Conservation (phyloP, 176 grass and related monocot species). For the Bothriochloa decipiens region DNA sequence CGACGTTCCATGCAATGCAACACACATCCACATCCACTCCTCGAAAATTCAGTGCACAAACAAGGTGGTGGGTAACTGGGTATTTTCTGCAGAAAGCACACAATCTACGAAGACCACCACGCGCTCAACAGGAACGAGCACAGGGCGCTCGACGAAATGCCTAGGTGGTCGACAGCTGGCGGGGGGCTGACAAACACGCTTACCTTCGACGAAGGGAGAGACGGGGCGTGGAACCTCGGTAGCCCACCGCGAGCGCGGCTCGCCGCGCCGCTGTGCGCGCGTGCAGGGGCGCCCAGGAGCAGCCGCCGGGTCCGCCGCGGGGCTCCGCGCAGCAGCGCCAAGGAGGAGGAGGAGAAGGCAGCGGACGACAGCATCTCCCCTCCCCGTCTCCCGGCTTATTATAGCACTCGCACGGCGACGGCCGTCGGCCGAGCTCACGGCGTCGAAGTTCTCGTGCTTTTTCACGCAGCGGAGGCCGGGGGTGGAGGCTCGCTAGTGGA, state of each 20-base stretch:
- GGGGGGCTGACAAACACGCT: background rate
- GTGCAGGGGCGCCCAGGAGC: conserved; percentile 35
- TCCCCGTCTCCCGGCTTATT: background rate
- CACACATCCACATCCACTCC: background rate
- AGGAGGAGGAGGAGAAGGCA: conserved; percentile 36
- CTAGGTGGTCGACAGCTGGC: background rate
- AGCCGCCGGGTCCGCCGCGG: conserved; percentile 21
- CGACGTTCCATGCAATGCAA: background rate
- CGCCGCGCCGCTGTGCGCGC: conserved; percentile 39
- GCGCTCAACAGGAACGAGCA: background rate
- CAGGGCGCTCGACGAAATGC: conserved; percentile 54
- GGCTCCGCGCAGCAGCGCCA: conserved; percentile 46
- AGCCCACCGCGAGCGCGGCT: conserved; percentile 72
- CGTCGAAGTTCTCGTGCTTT: background rate
- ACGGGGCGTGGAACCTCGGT: conserved; percentile 75
- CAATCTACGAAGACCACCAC: background rate
- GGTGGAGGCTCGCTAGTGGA: too few relatives aligned
- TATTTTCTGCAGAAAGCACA: background rate
- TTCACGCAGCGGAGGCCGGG: background rate
- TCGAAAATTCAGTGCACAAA: background rate
- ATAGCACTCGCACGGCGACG: background rate
- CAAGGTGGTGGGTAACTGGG: background rate
- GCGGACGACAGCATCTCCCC: conserved; percentile 39
- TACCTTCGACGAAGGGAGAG: conserved; percentile 69
- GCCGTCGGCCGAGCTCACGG: background rate